Percentiles rank a stretch among this genome's conserved stretches.
These are phyloP conservation scores for Microcyclosporella mali DNA, from an alignment of 2,329 filamentous ascomycete genomes.

Conservation along the genomic window DNA sequence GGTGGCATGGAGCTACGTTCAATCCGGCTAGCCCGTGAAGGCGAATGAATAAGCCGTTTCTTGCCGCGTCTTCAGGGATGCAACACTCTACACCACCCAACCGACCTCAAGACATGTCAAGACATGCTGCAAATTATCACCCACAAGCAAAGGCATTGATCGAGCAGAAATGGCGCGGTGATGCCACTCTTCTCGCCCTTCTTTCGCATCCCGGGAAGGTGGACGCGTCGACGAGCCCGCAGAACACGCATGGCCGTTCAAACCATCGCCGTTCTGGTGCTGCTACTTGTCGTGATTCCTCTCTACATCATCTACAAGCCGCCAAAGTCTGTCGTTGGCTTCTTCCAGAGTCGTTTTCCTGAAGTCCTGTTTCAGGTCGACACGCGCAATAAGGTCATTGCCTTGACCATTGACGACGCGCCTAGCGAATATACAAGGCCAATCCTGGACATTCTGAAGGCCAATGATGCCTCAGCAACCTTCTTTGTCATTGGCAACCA, in stretches of 20 bases:
- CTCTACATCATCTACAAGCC: slow-evolving; percentile 77
- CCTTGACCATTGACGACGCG: slow-evolving; percentile 81
- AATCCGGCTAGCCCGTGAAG: not conserved
- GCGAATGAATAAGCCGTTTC: slow-evolving; percentile 5
- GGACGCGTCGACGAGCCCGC: slow-evolving; percentile 26
- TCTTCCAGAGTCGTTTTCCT: slow-evolving; percentile 66
- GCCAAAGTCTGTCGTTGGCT: slow-evolving; percentile 61
- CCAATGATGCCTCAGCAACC: slow-evolving; percentile 65
- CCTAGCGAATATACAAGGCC: slow-evolving; percentile 66
- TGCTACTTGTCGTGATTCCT: slow-evolving; percentile 31
- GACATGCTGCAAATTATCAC: no score
- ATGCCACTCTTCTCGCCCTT: slow-evolving; percentile 31
- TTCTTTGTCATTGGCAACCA: slow-evolving; percentile 86
- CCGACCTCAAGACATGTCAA: no score
- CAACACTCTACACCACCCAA: not conserved
- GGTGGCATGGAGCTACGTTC: not conserved
- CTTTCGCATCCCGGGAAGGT: slow-evolving; percentile 30
- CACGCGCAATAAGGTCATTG: slow-evolving; percentile 59
- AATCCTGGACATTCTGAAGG: slow-evolving; percentile 62
- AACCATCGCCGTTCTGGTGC: slow-evolving; percentile 17
- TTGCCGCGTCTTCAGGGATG: slow-evolving; percentile 1
- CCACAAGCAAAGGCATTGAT: no score
- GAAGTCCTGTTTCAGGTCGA: slow-evolving; percentile 70
- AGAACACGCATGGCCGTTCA: slow-evolving; percentile 28
- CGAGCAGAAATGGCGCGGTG: slow-evolving; percentile 10